Conservation (phyloP, 495 filamentous ascomycete genomes). For the Xylaria nigripes region DNA sequence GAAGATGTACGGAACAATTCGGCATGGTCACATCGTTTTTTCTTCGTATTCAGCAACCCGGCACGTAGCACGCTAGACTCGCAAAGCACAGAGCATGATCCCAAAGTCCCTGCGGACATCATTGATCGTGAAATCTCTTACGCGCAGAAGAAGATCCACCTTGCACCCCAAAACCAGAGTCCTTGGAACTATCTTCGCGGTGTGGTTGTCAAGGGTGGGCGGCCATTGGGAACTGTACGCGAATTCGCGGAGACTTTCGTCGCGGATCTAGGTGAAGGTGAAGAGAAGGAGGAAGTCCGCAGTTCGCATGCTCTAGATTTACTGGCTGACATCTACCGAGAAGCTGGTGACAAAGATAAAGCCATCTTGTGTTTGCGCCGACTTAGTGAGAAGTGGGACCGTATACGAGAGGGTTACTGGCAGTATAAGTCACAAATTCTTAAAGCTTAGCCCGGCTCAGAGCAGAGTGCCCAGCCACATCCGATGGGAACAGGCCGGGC, state of each 20-base stretch:
- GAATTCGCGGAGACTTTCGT: conserved; percentile 63
- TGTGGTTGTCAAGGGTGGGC: conserved; percentile 55
- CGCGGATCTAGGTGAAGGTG: conserved; percentile 33
- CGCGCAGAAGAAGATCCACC: conserved; percentile 57
- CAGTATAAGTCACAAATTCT: conserved; percentile 55
- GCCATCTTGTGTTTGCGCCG: conserved; percentile 60
- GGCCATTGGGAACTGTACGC: conserved; percentile 49
- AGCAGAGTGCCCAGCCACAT: neutral
- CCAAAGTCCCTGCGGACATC: conserved; percentile 49
- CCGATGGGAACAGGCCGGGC: no score
- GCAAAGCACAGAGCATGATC: conserved; percentile 36
- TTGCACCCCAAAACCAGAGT: conserved; percentile 87
- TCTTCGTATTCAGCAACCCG: conserved; percentile 70
- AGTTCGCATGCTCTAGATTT: conserved; percentile 87
- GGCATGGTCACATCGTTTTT: conserved; percentile 95
- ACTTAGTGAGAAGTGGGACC: conserved; percentile 80
- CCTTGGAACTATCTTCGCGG: conserved; percentile 89
- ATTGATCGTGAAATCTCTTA: conserved; percentile 70
- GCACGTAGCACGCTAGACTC: conserved; percentile 38
- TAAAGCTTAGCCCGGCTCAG: neutral
- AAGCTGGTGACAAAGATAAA: conserved; percentile 49
- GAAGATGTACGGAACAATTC: conserved; percentile 89
- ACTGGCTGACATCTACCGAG: conserved; percentile 70
- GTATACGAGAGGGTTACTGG: conserved; percentile 88
- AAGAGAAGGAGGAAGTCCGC: conserved; percentile 45